phyloP scores from a whole-genome alignment of 108 stramenopile species.

The Nitzschia inconspicua region DNA sequence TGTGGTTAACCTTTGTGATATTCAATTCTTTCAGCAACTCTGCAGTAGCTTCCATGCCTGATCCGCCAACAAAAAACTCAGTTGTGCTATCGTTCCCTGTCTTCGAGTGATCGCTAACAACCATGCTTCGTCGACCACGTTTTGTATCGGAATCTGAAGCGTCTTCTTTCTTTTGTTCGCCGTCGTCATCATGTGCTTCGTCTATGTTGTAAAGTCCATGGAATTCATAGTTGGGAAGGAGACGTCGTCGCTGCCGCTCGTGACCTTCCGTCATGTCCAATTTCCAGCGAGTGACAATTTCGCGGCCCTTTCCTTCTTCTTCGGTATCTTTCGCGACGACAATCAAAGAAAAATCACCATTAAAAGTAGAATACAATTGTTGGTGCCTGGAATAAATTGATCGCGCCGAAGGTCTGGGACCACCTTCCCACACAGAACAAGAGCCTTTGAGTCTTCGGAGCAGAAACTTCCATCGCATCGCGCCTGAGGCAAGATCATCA shows the following conservation, averaged over 20 bases:
- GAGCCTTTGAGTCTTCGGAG: slow-evolving; percentile 81
- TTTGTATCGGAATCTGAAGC: slow-evolving; percentile 23
- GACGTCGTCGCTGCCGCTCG: slow-evolving; percentile 76
- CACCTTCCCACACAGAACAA: slow-evolving; percentile 86
- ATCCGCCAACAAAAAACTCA: slow-evolving; percentile 20
- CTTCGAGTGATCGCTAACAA: background rate
- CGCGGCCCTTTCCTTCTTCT: slow-evolving; percentile 21
- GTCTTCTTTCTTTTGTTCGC: slow-evolving; percentile 5
- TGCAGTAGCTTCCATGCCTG: slow-evolving; percentile 73
- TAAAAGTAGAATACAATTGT: slow-evolving; percentile 13
- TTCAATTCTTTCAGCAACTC: slow-evolving; percentile 79
- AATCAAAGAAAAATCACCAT: background rate
- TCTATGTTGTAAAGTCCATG: slow-evolving; percentile 86
- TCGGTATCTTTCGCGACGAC: slow-evolving; percentile 12
- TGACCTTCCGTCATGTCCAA: slow-evolving; percentile 85
- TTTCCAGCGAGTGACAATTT: slow-evolving; percentile 70
- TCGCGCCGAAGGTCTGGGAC: slow-evolving; percentile 31
- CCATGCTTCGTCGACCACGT: background rate
- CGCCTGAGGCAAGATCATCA: slow-evolving; percentile 87
- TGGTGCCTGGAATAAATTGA: slow-evolving; percentile 40
- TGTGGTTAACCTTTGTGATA: slow-evolving; percentile 24
- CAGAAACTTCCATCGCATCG: slow-evolving; percentile 81
- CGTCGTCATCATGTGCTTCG: slow-evolving; percentile 37
- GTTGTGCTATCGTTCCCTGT: background rate
- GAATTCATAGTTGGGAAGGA: slow-evolving; percentile 90